phyloP scores from a whole-genome alignment of 176 grass and related monocot species.

The Rhynchospora breviuscula region DNA sequence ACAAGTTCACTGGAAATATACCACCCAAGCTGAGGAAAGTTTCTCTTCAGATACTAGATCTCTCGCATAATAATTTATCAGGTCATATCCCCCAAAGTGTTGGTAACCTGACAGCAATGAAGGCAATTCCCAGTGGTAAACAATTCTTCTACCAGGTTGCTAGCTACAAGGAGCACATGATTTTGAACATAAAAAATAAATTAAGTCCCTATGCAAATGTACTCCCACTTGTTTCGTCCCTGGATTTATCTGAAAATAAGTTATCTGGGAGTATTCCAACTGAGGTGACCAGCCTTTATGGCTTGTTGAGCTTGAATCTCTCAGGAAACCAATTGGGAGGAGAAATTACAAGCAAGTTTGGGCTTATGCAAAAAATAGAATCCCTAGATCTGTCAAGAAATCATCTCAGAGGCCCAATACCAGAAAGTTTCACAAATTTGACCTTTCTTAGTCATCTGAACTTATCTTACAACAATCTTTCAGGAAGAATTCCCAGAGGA shows the following conservation, averaged over 20 bases:
- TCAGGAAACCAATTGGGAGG: slow-evolving; percentile 11
- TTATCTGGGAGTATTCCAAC: slow-evolving; percentile 9
- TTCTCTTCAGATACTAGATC: slow-evolving; percentile 34
- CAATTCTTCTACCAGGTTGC: background rate
- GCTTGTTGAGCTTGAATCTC: slow-evolving; percentile 17
- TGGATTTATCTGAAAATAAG: slow-evolving; percentile 13
- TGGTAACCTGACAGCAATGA: slow-evolving; percentile 19
- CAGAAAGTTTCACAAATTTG: slow-evolving; percentile 18
- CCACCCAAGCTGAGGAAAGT: slow-evolving; percentile 19
- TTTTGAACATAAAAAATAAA: slow-evolving; percentile 16
- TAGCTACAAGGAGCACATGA: slow-evolving; percentile 15
- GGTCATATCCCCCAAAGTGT: slow-evolving; percentile 22
- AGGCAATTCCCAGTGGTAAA: background rate
- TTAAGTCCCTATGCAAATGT: background rate
- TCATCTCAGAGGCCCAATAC: slow-evolving; percentile 14
- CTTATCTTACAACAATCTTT: slow-evolving; percentile 24
- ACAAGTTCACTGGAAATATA: slow-evolving; percentile 35
- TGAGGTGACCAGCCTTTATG: slow-evolving; percentile 14
- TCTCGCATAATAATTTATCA: slow-evolving; percentile 32
- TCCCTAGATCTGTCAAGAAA: slow-evolving; percentile 29
- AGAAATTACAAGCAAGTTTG: slow-evolving; percentile 12
- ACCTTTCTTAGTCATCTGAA: slow-evolving; percentile 19
- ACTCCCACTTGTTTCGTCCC: slow-evolving; percentile 11
- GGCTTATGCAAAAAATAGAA: slow-evolving; percentile 5
- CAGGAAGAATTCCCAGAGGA: slow-evolving; percentile 18